A percentile compares a stretch with the other conserved stretches of the same genome.
Evolutionary conservation across 257 asterid species (phyloP).

Genomic region (Fraxinus excelsior): DNA sequence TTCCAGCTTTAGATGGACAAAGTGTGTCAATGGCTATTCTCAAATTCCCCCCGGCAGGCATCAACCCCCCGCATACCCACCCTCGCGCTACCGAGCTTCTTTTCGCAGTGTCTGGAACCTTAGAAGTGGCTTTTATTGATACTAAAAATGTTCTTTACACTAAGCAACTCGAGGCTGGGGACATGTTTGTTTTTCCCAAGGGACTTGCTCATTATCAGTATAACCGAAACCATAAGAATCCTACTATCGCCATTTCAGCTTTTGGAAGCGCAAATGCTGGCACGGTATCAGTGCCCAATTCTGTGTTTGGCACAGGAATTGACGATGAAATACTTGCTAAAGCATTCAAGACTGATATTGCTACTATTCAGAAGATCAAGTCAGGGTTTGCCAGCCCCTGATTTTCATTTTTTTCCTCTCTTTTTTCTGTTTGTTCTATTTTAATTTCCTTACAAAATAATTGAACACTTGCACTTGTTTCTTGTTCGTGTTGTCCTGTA

Average conservation of each 20-base stretch:
- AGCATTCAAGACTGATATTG: slow-evolving; percentile 36
- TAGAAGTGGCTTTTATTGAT: slow-evolving; percentile 32
- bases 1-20: slow-evolving; percentile 33
- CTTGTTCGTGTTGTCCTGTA: neutral
- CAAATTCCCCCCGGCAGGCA: slow-evolving; percentile 17
- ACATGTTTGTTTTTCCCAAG: slow-evolving; percentile 33
- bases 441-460: neutral
- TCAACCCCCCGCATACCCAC: slow-evolving; percentile 37
- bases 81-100: slow-evolving; percentile 24
- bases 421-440: neutral
- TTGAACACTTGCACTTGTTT: neutral
- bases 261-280: slow-evolving; percentile 35
- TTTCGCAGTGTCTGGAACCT: slow-evolving; percentile 17
- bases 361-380: slow-evolving; percentile 34
- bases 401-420: neutral
- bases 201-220: slow-evolving; percentile 37
- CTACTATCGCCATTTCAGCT: slow-evolving; percentile 27
- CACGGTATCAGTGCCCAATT: slow-evolving; percentile 24
- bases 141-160: slow-evolving; percentile 19
- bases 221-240: slow-evolving; percentile 12
- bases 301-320: slow-evolving; percentile 20
- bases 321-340: slow-evolving; percentile 29
- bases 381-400: slow-evolving; percentile 17
- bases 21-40: slow-evolving; percentile 30
- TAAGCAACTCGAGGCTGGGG: slow-evolving; percentile 19